Percentiles rank a stretch among this genome's conserved stretches.
Conservation (phyloP, 352 stramenopile species). For the Globisporangium paroecandrum region DNA sequence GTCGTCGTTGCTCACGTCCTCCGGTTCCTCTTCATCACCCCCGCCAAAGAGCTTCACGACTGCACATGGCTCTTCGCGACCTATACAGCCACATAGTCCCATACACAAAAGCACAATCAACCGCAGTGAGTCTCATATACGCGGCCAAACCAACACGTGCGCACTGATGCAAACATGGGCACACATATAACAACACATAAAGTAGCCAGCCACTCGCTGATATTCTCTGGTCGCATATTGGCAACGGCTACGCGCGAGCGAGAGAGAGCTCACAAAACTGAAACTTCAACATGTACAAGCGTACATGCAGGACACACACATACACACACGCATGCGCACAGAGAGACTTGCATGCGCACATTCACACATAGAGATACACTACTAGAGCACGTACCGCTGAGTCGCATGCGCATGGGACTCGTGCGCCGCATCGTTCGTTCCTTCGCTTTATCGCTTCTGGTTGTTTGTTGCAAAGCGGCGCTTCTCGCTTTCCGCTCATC, state of each 20-base stretch:
- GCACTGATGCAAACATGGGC: not conserved
- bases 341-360: not conserved
- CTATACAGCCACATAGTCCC: not conserved
- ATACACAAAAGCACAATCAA: not conserved
- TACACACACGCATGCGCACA: not conserved
- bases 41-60: conserved; percentile 9
- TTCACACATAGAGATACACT: not conserved
- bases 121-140: not conserved
- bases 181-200: not conserved
- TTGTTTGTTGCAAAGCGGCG: not conserved
- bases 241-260: not conserved
- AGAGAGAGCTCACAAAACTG: not conserved
- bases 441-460: not conserved
- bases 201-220: not conserved
- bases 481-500: conserved; percentile 1
- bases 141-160: not conserved
- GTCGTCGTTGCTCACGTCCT: conserved; percentile 14
- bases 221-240: not conserved
- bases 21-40: conserved; percentile 7
- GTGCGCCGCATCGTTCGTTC: conserved; percentile 9
- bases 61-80: not conserved
- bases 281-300: conserved; percentile 6
- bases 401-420: conserved; percentile 3
- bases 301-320: not conserved
- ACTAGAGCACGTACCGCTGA: conserved; percentile 9